A percentile compares a stretch with the other conserved stretches of the same genome.
phyloP scores from a whole-genome alignment of 2,329 filamentous ascomycete genomes.

The Elsinoe fawcettii region DNA sequence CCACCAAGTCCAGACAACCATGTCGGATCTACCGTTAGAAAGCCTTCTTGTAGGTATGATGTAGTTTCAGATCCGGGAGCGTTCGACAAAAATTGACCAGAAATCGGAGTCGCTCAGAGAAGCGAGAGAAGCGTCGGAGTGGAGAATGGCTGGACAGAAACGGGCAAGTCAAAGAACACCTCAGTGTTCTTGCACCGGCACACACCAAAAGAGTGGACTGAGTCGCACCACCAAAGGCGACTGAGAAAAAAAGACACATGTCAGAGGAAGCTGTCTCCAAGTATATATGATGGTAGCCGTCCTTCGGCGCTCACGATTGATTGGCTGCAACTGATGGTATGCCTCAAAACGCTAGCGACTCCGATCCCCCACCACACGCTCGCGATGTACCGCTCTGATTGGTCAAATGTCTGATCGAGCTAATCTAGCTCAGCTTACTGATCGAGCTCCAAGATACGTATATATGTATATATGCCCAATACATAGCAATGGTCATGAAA shows the following conservation, averaged over 20 bases:
- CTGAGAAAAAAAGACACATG: not conserved
- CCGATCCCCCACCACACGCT: too few relatives aligned
- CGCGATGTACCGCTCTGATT: too few relatives aligned
- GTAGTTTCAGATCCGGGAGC: not conserved
- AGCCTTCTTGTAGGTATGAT: not conserved
- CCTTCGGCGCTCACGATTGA: not conserved
- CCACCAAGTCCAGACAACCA: not conserved
- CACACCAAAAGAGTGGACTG: slow-evolving; percentile 1
- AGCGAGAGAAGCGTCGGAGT: not conserved
- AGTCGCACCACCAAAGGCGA: not conserved
- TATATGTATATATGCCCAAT: too few relatives aligned
- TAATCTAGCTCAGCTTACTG: too few relatives aligned
- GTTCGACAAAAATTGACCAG: not conserved
- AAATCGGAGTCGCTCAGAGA: not conserved
- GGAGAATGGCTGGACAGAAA: not conserved
- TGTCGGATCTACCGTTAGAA: not conserved
- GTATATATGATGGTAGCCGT: not conserved
- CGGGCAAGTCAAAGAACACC: not conserved
- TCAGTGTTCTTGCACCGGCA: not conserved
- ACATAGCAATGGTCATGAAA: too few relatives aligned
- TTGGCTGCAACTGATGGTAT: not conserved
- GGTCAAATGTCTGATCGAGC: too few relatives aligned
- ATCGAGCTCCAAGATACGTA: too few relatives aligned
- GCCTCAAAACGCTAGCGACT: not conserved
- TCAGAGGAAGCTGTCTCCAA: not conserved